Conservation (phyloP, 1,284 basidiomycete genomes). For the Heliocybe sulcata region DNA sequence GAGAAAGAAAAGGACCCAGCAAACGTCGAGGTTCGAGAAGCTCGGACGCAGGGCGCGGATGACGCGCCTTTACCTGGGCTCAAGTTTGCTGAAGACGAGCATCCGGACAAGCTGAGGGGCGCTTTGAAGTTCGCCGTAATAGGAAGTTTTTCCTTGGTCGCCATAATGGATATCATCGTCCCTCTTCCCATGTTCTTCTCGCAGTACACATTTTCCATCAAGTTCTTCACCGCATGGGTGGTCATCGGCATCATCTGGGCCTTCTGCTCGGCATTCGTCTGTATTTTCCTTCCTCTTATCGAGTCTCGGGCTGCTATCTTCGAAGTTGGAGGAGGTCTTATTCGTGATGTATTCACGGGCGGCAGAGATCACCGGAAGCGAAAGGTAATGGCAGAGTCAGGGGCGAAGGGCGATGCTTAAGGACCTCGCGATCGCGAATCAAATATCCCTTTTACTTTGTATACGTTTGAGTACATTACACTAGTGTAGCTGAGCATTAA, state of each 20-base stretch:
- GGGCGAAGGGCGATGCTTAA: no score
- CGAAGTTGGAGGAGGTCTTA: background rate
- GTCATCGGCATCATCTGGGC: background rate
- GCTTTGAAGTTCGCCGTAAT: background rate
- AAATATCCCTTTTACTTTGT: no score
- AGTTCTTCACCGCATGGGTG: background rate
- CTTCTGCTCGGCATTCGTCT: background rate
- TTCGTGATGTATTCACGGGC: background rate
- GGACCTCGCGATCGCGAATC: no score
- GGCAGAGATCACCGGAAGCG: background rate
- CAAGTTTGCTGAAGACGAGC: background rate
- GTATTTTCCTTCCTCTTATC: background rate
- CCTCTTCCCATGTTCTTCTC: slow-evolving; percentile 1
- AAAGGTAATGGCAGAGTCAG: no score
- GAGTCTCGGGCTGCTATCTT: background rate
- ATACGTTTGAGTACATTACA: no score
- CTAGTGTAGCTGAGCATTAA: no score
- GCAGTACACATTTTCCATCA: background rate
- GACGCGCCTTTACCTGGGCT: background rate
- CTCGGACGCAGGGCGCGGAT: background rate
- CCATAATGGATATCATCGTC: background rate
- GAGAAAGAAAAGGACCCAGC: background rate
- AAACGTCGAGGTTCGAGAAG: background rate
- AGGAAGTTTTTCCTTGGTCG: background rate
- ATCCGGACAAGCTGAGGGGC: background rate